Conservation (phyloP, 805 yeast species). For the Schwanniomyces polymorphus region DNA sequence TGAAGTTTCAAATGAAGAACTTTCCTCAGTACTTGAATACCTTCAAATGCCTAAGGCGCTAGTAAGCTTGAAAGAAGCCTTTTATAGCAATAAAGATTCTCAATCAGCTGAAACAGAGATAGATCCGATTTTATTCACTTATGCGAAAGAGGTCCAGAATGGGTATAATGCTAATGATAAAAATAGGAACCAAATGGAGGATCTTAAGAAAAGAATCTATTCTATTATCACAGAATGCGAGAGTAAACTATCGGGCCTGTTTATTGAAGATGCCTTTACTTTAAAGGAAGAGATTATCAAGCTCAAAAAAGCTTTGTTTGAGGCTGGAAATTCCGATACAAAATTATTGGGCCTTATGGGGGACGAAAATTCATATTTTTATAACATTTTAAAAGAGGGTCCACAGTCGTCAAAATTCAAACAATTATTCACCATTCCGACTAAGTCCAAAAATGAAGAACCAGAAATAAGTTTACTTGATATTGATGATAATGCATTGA, state of each 20-base stretch:
- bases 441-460: constrained; percentile 4
- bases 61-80: constrained; percentile 49
- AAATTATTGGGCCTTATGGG: constrained; percentile 51
- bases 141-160: constrained; percentile 22
- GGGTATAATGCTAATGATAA: constrained; percentile 32
- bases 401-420: constrained; percentile 40
- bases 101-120: constrained; percentile 21
- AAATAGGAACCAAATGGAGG: constrained; percentile 27
- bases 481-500: constrained; percentile 51
- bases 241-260: constrained; percentile 4
- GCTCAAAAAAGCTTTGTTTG: constrained; percentile 57
- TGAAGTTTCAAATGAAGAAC: constrained; percentile 78
- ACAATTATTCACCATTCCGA: constrained; percentile 19
- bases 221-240: constrained; percentile 37
- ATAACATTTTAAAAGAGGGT: constrained; percentile 38
- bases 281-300: constrained; percentile 56
- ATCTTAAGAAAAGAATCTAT: constrained; percentile 36
- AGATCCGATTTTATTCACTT: constrained; percentile 27
- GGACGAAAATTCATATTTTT: constrained; percentile 22
- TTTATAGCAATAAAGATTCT: constrained; percentile 11
- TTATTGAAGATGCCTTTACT: constrained; percentile 4
- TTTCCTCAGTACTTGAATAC: constrained; percentile 75
- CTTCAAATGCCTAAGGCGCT: constrained; percentile 72
- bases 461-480: constrained; percentile 60
- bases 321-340: constrained; percentile 61